These are phyloP conservation scores for Aegilops umbellulata DNA, from an alignment of 176 grass and related monocot genomes.

Conservation along the genomic window DNA sequence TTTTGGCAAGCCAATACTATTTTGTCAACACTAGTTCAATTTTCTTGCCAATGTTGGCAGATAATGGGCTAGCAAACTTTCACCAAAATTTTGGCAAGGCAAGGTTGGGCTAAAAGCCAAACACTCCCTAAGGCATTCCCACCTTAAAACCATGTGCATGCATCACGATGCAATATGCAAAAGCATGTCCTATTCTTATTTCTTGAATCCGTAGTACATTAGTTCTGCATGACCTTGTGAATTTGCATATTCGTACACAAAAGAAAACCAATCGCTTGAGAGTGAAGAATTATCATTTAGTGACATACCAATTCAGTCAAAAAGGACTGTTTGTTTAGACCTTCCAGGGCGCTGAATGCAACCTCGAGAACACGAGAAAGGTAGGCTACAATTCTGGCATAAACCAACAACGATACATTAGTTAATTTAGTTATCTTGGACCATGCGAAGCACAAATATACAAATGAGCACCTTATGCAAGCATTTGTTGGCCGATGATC, in stretches of 20 bases:
- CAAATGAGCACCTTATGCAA: slow-evolving; percentile 73
- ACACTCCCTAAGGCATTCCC: neutral
- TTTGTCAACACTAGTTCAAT: neutral
- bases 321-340: slow-evolving; percentile 99
- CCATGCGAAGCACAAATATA: slow-evolving; percentile 23
- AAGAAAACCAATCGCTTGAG: neutral
- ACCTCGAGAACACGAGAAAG: slow-evolving; percentile 97
- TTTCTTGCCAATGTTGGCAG: neutral
- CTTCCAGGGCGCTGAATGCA: slow-evolving; percentile 95
- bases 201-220: neutral
- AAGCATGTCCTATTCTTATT: neutral
- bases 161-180: neutral
- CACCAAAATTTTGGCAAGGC: neutral
- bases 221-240: slow-evolving; percentile 6
- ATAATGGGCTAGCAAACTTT: neutral
- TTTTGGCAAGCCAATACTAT: neutral
- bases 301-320: slow-evolving; percentile 88
- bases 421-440: slow-evolving; percentile 41
- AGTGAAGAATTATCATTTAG: slow-evolving; percentile 15
- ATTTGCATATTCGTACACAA: neutral
- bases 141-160: neutral
- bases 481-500: slow-evolving; percentile 97
- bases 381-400: slow-evolving; percentile 93
- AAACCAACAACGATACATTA: slow-evolving; percentile 38
- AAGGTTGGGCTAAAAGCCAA: neutral